Evolutionary conservation across 371 early-diverging fungal genomes (phyloP).

Genomic region (Rhizopus arrhizus): DNA sequence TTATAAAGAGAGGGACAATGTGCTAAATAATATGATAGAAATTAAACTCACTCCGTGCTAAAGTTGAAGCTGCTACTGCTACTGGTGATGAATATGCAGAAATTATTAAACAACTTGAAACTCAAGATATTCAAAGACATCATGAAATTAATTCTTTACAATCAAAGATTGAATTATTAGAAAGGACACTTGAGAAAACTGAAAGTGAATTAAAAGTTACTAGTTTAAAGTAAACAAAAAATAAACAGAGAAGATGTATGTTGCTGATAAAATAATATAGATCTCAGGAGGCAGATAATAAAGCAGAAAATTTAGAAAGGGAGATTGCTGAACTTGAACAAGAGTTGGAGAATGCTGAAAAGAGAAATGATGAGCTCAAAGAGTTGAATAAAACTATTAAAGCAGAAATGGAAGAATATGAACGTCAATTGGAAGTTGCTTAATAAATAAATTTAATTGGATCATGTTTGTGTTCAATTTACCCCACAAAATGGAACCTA

Average conservation of each 20-base stretch:
- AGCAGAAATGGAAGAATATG: constrained; percentile 67
- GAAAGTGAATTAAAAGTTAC: constrained; percentile 58
- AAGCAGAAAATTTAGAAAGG: constrained; percentile 71
- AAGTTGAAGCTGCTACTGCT: constrained; percentile 62
- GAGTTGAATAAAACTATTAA: constrained; percentile 62
- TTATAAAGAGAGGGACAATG: background rate
- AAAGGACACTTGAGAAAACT: constrained; percentile 62
- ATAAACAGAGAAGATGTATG: background rate
- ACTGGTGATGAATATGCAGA: constrained; percentile 67
- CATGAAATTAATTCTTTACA: constrained; percentile 68
- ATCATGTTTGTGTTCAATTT: no score
- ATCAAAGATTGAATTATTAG: constrained; percentile 58
- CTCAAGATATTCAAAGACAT: constrained; percentile 65
- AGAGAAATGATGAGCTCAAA: constrained; percentile 62
- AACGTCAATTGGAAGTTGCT: constrained; percentile 73
- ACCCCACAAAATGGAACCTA: no score
- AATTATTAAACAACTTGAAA: constrained; percentile 57
- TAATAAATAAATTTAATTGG: constrained; percentile 5
- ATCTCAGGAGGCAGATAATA: constrained; percentile 67
- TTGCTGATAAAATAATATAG: constrained; percentile 31
- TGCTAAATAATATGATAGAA: constrained; percentile 48
- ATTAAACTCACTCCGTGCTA: constrained; percentile 63
- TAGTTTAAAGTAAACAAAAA: constrained; percentile 57
- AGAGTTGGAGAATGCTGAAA: constrained; percentile 61
- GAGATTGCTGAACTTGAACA: constrained; percentile 64